These are phyloP conservation scores for Aspergillus texensis DNA, from an alignment of 2,329 filamentous ascomycete genomes.

Conservation along the genomic window DNA sequence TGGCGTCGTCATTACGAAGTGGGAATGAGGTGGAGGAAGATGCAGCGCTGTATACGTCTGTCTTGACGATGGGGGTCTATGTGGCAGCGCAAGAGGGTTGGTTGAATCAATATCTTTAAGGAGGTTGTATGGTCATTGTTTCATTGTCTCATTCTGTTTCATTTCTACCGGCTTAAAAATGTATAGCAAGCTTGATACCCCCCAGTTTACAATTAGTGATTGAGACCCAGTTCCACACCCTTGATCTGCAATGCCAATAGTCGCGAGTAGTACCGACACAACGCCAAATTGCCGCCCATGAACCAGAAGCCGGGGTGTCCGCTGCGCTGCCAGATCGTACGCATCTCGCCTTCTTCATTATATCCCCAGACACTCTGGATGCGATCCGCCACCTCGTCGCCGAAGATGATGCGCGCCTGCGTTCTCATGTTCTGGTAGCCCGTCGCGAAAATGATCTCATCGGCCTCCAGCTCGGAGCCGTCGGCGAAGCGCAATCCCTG, in stretches of 20 bases:
- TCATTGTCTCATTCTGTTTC: slow-evolving; percentile 4
- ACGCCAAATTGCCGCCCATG: slow-evolving; percentile 65
- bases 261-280: slow-evolving; percentile 65
- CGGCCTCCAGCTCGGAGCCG: slow-evolving; percentile 61
- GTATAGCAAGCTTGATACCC: slow-evolving; percentile 1
- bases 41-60: slow-evolving; percentile 30
- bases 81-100: slow-evolving; percentile 33
- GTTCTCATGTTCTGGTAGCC: slow-evolving; percentile 70
- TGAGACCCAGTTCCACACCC: slow-evolving; percentile 38
- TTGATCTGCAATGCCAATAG: slow-evolving; percentile 55
- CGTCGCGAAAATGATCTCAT: slow-evolving; percentile 64
- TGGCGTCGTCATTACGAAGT: slow-evolving; percentile 14
- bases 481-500: slow-evolving; percentile 57
- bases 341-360: slow-evolving; percentile 58
- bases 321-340: slow-evolving; percentile 62
- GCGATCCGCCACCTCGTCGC: slow-evolving; percentile 61
- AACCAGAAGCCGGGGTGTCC: slow-evolving; percentile 70
- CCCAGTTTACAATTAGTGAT: neutral
- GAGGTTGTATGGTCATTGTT: neutral
- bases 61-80: slow-evolving; percentile 35
- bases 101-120: slow-evolving; percentile 14
- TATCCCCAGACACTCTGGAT: slow-evolving; percentile 66
- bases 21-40: slow-evolving; percentile 15
- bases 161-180: neutral
- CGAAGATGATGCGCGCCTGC: slow-evolving; percentile 63